Percentiles rank a stretch among this genome's conserved stretches.
phyloP scores from a whole-genome alignment of 148 eudicot species.

The Fagopyrum esculentum region DNA sequence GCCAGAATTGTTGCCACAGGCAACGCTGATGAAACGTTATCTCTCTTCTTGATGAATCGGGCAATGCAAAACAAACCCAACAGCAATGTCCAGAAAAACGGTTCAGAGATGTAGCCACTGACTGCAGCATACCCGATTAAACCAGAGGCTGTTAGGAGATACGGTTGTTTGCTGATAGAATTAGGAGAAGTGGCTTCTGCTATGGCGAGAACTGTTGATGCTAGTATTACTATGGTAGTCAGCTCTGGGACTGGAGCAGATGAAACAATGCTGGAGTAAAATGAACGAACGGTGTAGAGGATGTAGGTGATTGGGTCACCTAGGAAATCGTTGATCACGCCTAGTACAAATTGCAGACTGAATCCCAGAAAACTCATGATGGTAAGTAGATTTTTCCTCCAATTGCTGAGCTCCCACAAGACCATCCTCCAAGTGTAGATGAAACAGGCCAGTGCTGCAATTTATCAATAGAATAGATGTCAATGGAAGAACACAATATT shows the following conservation, averaged over 20 bases:
- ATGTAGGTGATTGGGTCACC: slow-evolving; percentile 55
- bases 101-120: slow-evolving; percentile 50
- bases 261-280: slow-evolving; percentile 50
- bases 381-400: slow-evolving; percentile 37
- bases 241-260: slow-evolving; percentile 63
- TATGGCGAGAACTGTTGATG: slow-evolving; percentile 56
- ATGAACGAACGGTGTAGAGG: slow-evolving; percentile 43
- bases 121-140: slow-evolving; percentile 65
- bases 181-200: slow-evolving; percentile 59
- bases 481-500: neutral
- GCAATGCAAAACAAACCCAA: slow-evolving; percentile 51
- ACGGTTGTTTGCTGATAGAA: slow-evolving; percentile 54
- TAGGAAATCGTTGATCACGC: slow-evolving; percentile 41
- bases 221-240: slow-evolving; percentile 42
- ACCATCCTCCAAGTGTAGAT: slow-evolving; percentile 82
- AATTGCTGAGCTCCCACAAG: slow-evolving; percentile 70
- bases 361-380: slow-evolving; percentile 32
- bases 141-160: slow-evolving; percentile 57
- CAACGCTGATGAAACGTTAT: slow-evolving; percentile 61
- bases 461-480: slow-evolving; percentile 11
- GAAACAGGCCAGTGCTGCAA: slow-evolving; percentile 54
- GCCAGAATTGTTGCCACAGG: slow-evolving; percentile 69
- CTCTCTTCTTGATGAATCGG: slow-evolving; percentile 54
- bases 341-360: slow-evolving; percentile 37
- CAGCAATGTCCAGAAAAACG: slow-evolving; percentile 54